Evolutionary conservation across 129 eudicot species (phyloP), one percentile per base, ranked within the genome.

Genomic region (Pittosporum tobira): DNA sequence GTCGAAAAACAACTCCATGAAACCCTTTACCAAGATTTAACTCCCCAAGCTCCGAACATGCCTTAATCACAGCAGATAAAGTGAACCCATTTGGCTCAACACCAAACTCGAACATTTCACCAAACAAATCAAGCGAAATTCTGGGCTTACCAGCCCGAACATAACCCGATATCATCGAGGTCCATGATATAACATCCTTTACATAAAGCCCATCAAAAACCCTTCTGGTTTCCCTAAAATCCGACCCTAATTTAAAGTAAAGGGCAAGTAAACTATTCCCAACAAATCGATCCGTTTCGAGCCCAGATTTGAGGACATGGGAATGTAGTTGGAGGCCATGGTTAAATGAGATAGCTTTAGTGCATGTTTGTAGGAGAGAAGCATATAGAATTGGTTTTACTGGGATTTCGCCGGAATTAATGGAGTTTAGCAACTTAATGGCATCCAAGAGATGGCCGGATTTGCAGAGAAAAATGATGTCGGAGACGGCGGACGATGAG

Each of bases 161-260:
- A 64, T 71, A 84, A 24, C 87, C 96, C 15, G 89, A 78, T 25
- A 88, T 72, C 86, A 84, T 84, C 15, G 94, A 88, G 37, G 89
- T 81, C 96, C 96, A 88, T 10, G 96, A 71, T 8, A 84, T 77
- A 46, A 84, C 89, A 47, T 88, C 96, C 59, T 78, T 87, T 12
- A 51, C 49, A 59, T n/a, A 60, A 53, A 87, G 73, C 20, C 77
- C 84, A 45, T 74, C 75, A 46, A 87, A 87, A 30, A 80, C 76
- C 59, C 73, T 81, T 36, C 68, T 45, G 0, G 94, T 76, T 23
- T 69, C 53, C 18, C 29, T 19, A 54, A 80, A 70, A 57, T 70
- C n/a, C 2, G 80, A 27, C 43, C 93, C 59, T 27, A 82, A 49
- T 48, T 89, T 89, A 66, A 79, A 85, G 83, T 89, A 89, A 14